Evolutionary conservation across 106 monocot species (phyloP).

Genomic region (Chionographis japonica): DNA sequence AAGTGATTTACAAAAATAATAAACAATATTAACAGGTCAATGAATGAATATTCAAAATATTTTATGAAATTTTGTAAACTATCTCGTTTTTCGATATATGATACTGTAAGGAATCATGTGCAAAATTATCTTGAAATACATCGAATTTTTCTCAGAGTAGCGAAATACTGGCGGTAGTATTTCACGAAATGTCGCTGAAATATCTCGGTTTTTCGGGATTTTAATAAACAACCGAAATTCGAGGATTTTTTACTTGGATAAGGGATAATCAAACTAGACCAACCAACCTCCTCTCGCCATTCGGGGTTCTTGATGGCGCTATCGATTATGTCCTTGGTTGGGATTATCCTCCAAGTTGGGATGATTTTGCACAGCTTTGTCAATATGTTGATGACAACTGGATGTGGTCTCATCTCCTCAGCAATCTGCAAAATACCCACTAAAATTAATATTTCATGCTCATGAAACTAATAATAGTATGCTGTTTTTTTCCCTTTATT

Average conservation of each 20-base stretch:
- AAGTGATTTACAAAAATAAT: neutral
- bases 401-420: constrained; percentile 58
- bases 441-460: neutral
- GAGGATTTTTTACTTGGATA: too few species aligned
- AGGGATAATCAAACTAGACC: neutral
- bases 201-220: neutral
- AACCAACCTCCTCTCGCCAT: constrained; percentile 32
- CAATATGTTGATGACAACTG: constrained; percentile 34
- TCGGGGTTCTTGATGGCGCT: constrained; percentile 33
- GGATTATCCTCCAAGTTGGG: constrained; percentile 57
- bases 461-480: neutral
- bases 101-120: too few species aligned
- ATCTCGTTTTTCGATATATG: too few species aligned
- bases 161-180: too few species aligned
- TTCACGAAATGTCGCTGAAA: too few species aligned
- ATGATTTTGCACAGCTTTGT: constrained; percentile 25
- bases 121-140: too few species aligned
- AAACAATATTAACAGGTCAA: neutral
- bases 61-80: too few species aligned
- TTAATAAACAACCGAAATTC: neutral
- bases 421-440: constrained; percentile 32
- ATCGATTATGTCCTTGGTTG: constrained; percentile 50
- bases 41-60: too few species aligned
- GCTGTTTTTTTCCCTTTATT: too few species aligned
- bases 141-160: too few species aligned